phyloP scores from a whole-genome alignment of 1,284 basidiomycete genomes.

The Ceratobasidium sp. region DNA sequence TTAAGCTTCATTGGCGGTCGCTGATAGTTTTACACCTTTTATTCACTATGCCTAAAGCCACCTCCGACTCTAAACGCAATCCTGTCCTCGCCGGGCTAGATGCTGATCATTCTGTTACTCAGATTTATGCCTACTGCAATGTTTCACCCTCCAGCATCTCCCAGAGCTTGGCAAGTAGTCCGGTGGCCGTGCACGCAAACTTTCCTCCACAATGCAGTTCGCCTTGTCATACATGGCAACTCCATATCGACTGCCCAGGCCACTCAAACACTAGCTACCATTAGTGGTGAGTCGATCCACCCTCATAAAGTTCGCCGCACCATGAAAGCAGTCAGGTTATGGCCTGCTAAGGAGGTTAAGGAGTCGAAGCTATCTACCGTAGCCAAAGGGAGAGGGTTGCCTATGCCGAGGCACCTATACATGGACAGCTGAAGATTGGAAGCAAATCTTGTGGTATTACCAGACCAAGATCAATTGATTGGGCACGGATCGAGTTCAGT shows the following conservation, averaged over 20 bases:
- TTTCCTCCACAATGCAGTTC: constrained; percentile 14
- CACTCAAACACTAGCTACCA: neutral
- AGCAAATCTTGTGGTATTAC: constrained; percentile 9
- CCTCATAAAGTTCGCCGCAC: constrained; percentile 12
- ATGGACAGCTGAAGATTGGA: constrained; percentile 28
- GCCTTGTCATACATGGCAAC: constrained; percentile 21
- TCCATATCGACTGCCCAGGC: constrained; percentile 5
- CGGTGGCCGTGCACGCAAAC: constrained; percentile 23
- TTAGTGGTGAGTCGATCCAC: constrained; percentile 26
- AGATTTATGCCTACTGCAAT: neutral
- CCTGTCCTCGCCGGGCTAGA: neutral
- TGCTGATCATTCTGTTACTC: neutral
- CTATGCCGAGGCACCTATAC: constrained; percentile 24
- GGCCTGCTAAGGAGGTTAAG: constrained; percentile 10
- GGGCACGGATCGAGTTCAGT: constrained; percentile 17
- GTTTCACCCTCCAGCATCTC: neutral
- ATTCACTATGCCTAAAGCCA: neutral
- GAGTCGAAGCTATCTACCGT: constrained; percentile 16
- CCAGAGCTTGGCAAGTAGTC: neutral
- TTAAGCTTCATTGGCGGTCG: too few relatives aligned
- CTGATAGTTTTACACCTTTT: too few relatives aligned
- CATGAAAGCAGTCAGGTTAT: constrained; percentile 12
- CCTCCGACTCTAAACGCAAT: neutral
- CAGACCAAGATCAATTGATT: constrained; percentile 35
- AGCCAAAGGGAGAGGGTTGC: neutral